Conservation (phyloP, 1,139 yeast species). For the Suhomyces anneliseae region DNA sequence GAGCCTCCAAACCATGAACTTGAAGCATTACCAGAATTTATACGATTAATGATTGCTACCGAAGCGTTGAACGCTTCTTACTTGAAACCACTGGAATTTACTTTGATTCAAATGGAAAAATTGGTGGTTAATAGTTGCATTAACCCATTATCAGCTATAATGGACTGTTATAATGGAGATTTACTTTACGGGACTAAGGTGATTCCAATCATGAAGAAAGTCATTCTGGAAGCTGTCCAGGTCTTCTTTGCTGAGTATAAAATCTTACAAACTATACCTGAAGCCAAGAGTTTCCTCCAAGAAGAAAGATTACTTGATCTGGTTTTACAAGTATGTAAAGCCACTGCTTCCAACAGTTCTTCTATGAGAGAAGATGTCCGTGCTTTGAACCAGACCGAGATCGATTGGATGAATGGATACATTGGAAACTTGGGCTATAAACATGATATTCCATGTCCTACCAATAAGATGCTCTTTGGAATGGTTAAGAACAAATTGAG, state of each 20-base stretch:
- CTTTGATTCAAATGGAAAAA: conserved; percentile 70
- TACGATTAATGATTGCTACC: conserved; percentile 31
- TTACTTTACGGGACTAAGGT: conserved; percentile 42
- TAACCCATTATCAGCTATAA: conserved; percentile 69
- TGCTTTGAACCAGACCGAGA: conserved; percentile 64
- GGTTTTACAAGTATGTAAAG: conserved; percentile 48
- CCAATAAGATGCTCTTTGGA: conserved; percentile 47
- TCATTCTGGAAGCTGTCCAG: conserved; percentile 49
- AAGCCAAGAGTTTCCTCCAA: conserved; percentile 38
- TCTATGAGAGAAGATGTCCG: conserved; percentile 87
- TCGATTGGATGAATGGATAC: conserved; percentile 78
- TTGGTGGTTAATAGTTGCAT: conserved; percentile 72
- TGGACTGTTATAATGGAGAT: conserved; percentile 74
- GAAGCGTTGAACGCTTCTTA: conserved; percentile 43
- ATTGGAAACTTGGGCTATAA: conserved; percentile 53
- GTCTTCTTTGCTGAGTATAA: conserved; percentile 42
- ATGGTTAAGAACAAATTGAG: conserved; percentile 48
- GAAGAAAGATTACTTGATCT: conserved; percentile 44
- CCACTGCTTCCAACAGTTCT: conserved; percentile 62
- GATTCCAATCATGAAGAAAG: conserved; percentile 31
- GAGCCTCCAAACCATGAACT: conserved; percentile 4
- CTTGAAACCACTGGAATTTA: conserved; percentile 53
- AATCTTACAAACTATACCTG: conserved; percentile 30
- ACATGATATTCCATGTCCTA: conserved; percentile 40
- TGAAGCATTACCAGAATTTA: conserved; percentile 28